Percentiles rank a stretch among this genome's conserved stretches.
These are phyloP conservation scores for Xylaria intraflava DNA, from an alignment of 495 filamentous ascomycete genomes.

Conservation along the genomic window DNA sequence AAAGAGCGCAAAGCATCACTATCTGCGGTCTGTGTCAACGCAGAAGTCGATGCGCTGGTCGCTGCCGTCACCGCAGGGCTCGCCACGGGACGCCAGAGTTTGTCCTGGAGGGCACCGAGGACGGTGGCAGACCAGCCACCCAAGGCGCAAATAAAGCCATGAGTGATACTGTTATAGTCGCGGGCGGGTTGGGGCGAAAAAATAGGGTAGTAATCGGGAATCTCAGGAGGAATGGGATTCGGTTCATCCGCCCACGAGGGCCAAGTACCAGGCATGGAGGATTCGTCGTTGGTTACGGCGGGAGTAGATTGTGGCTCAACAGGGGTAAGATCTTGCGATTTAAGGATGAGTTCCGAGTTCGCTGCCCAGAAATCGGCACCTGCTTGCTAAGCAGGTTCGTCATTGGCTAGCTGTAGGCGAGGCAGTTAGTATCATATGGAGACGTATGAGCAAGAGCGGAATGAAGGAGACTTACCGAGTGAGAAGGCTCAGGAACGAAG, in stretches of 20 bases:
- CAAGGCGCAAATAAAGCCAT: not conserved
- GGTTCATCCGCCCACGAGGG: constrained; percentile 7
- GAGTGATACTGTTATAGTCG: not conserved
- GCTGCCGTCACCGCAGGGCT: not conserved
- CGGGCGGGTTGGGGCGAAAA: not conserved
- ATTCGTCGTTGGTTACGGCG: not conserved
- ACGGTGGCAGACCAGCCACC: not conserved
- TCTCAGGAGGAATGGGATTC: not conserved
- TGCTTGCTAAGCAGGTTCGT: constrained; percentile 10
- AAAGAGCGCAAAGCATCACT: not conserved
- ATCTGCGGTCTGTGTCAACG: not conserved
- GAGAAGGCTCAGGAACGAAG: not conserved
- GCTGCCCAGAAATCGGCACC: not conserved
- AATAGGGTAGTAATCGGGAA: not conserved
- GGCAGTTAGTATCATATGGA: constrained; percentile 1
- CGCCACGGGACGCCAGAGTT: not conserved
- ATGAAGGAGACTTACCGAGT: not conserved
- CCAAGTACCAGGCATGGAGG: constrained; percentile 8
- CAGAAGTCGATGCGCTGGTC: not conserved
- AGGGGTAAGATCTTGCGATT: not conserved
- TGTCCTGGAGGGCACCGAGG: not conserved
- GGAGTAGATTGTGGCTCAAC: not conserved
- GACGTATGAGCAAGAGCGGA: not conserved
- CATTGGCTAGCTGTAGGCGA: constrained; percentile 4
- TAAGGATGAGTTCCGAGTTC: not conserved